Conservation (phyloP, 139 green algal genomes). For the Chlorella sp. region DNA sequence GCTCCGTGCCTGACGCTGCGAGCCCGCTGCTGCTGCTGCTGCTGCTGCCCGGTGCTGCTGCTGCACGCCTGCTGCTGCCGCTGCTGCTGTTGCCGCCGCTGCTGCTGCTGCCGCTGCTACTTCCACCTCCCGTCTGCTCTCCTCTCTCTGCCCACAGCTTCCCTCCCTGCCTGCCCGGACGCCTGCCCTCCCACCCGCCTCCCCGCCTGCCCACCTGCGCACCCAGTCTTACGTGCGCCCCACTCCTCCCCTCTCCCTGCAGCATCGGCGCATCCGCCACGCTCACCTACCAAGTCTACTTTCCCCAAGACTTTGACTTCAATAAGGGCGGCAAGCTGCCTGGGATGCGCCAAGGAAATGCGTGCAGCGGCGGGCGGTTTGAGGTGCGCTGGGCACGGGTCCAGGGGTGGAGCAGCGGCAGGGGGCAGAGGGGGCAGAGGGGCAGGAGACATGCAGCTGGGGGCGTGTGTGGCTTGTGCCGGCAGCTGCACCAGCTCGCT, state of each 20-base stretch:
- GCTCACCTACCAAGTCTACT: background rate
- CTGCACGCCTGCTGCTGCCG: background rate
- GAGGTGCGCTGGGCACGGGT: no score
- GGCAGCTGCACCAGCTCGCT: background rate
- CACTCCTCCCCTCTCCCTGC: background rate
- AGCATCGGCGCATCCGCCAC: conserved; percentile 5
- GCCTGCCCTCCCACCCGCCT: background rate
- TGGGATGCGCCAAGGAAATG: background rate
- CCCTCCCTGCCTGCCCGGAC: background rate
- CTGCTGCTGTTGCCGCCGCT: no score
- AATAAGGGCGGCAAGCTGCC: background rate
- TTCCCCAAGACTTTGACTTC: background rate
- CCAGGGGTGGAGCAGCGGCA: background rate
- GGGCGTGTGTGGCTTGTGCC: no score
- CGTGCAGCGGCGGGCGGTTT: background rate
- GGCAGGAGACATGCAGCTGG: no score
- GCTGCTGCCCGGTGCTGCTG: background rate
- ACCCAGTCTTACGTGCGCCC: background rate
- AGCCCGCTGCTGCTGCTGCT: background rate
- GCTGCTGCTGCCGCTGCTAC: no score
- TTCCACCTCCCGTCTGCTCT: no score
- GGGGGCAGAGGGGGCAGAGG: no score
- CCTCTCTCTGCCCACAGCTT: no score
- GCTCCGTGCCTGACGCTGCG: background rate
- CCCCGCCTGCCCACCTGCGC: background rate